Conservation (phyloP, 805 yeast genomes). For the Brettanomyces naardenensis region DNA sequence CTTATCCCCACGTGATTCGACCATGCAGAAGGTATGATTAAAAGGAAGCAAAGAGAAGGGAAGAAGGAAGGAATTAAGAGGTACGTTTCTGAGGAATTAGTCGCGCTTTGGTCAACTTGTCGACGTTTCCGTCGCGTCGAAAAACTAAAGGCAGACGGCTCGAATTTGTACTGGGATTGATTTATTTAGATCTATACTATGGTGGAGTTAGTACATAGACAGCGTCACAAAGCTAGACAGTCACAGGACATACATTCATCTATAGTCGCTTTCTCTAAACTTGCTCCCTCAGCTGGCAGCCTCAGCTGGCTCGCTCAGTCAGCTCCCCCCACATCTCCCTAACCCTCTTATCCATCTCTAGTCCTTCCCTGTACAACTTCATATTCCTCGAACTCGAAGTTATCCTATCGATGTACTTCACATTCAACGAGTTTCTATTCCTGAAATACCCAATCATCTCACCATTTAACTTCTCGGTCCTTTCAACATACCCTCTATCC, state of each 20-base stretch:
- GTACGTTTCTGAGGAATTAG: not conserved
- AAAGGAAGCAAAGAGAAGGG: too few relatives aligned
- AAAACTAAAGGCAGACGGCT: not conserved
- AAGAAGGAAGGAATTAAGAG: too few relatives aligned
- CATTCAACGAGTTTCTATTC: conserved; percentile 11
- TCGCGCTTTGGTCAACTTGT: not conserved
- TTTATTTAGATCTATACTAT: too few relatives aligned
- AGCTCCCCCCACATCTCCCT: conserved; percentile 8
- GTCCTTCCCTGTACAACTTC: conserved; percentile 10
- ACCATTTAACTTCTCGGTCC: conserved; percentile 7
- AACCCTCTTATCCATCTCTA: conserved; percentile 12
- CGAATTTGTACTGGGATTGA: too few relatives aligned
- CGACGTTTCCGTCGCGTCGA: not conserved
- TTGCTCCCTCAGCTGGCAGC: conserved; percentile 5
- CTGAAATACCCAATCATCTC: conserved; percentile 9
- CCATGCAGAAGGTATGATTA: not conserved
- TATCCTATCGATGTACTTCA: conserved; percentile 9
- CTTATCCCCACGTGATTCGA: not conserved
- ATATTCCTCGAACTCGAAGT: conserved; percentile 7
- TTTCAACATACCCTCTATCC: conserved; percentile 6
- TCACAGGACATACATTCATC: too few relatives aligned
- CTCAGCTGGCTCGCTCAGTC: too few relatives aligned
- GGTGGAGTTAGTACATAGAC: too few relatives aligned
- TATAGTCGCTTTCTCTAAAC: conserved; percentile 2
- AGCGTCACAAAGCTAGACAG: too few relatives aligned